phyloP scores from a whole-genome alignment of 345 rosid genomes.

The Luvunga scandens region DNA sequence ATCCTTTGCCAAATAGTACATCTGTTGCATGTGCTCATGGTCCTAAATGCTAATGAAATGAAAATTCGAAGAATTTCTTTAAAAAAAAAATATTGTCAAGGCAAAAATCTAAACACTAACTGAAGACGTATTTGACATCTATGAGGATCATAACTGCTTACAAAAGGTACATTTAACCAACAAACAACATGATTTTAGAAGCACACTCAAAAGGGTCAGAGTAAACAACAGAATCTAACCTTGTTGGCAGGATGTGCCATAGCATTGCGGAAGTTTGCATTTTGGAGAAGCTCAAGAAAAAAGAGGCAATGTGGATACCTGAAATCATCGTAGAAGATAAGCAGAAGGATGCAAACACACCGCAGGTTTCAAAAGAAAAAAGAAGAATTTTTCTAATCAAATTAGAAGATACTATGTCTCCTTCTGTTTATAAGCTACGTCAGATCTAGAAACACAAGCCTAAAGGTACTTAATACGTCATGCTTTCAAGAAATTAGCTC shows the following conservation, averaged over 20 bases:
- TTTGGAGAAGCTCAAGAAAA: constrained; percentile 96
- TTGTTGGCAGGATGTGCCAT: constrained; percentile 98
- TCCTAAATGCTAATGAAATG: background rate
- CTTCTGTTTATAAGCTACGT: background rate
- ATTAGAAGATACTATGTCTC: background rate
- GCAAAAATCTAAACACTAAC: background rate
- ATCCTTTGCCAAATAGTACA: background rate
- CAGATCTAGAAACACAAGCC: background rate
- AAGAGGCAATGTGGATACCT: constrained; percentile 98
- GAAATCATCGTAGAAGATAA: constrained; percentile 29
- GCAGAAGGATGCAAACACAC: constrained; percentile 8
- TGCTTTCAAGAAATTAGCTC: constrained; percentile 27
- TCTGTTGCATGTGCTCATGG: background rate
- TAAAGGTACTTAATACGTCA: background rate
- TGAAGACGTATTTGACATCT: background rate
- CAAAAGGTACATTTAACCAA: constrained; percentile 11
- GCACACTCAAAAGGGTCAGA: background rate
- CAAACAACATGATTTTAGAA: constrained; percentile 4
- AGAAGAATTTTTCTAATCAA: background rate
- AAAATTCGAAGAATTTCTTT: background rate
- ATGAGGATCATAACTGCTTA: background rate
- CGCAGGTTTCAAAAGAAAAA: background rate
- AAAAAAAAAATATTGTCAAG: background rate
- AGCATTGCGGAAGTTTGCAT: constrained; percentile 83
- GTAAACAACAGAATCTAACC: constrained; percentile 39